Evolutionary conservation across 2,329 filamentous ascomycete genomes (phyloP).

Genomic region (Acrodontium crateriforme): DNA sequence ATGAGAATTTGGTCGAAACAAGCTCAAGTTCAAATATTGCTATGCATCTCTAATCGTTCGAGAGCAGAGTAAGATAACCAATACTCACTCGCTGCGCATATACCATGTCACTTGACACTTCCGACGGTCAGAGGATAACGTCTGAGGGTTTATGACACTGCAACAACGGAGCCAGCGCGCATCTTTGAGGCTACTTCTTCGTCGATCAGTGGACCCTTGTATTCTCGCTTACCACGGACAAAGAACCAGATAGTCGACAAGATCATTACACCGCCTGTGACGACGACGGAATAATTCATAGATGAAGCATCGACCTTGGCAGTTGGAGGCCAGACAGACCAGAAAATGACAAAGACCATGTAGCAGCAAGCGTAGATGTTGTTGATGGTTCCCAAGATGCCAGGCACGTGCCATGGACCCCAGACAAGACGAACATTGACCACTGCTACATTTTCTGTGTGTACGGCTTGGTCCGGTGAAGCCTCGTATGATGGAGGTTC

Average conservation of each 20-base stretch:
- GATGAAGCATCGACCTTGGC: slow-evolving; percentile 20
- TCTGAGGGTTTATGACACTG: slow-evolving; percentile 4
- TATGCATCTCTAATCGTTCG: no score
- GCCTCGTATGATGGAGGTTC: background rate
- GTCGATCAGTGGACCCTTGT: slow-evolving; percentile 26
- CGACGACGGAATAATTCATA: slow-evolving; percentile 31
- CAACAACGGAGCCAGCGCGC: slow-evolving; percentile 12
- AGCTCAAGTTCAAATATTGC: no score
- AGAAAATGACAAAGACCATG: slow-evolving; percentile 42
- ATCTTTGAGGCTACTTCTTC: slow-evolving; percentile 19
- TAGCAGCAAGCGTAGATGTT: slow-evolving; percentile 42
- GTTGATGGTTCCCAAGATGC: slow-evolving; percentile 38
- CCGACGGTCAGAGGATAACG: no score
- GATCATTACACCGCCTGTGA: slow-evolving; percentile 26
- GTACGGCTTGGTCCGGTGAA: no score
- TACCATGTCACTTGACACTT: no score
- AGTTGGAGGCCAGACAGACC: slow-evolving; percentile 37
- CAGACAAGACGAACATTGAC: slow-evolving; percentile 28
- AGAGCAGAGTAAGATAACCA: no score
- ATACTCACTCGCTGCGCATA: no score
- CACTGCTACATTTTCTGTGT: slow-evolving; percentile 5
- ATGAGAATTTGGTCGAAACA: no score
- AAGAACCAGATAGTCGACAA: slow-evolving; percentile 25
- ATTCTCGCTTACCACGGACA: slow-evolving; percentile 22
- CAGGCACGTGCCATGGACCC: slow-evolving; percentile 43